Evolutionary conservation across 805 yeast species (phyloP), one percentile per base, ranked within the genome.

Genomic region (Kodamaea fukazawae): DNA sequence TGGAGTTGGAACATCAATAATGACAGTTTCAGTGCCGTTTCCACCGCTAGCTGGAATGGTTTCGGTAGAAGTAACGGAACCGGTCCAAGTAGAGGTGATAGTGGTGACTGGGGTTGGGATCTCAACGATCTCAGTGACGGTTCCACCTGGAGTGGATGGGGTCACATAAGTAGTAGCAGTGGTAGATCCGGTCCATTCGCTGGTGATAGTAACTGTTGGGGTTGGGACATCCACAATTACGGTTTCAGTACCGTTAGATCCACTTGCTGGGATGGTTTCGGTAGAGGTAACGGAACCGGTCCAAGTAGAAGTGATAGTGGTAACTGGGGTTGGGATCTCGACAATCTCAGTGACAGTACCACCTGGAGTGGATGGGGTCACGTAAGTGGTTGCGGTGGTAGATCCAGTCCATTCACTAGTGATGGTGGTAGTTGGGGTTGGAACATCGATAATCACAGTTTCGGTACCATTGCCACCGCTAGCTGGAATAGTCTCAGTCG

Each of bases 11-110:
- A 27, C 11, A 29, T 41, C 25, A 31, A 40, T 29, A 45, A 45
- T 31, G 16, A 44, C 41, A n/a, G 48, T 42, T 7, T 23, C 41
- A 26, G 45, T 42, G 4, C 32, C 28, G 20, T 15, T 38, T 10
- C 23, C 31, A 10, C 41, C 32, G 1, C 12, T 18, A 9, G 47
- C 38, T 9, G 50, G 40, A 2, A 47, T 44, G 22, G 46, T 39
- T 9, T 13, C 16, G 11, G 47, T 40, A 3, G 40, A 16, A 10
- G 45, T 36, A 6, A 11, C 27, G 5, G 38, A 16, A 13, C 49
- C 49, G 4, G 45, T 35, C 47, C 47, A 46, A 7, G 50, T 43
- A 10, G 40, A 9, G 8, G 46, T n/a, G n/a, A n/a, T n/a, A n/a
- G n/a, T n/a, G n/a, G n/a, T n/a, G 29, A 30, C 33, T n/a, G n/a